Conservation (phyloP, 225 moss, liverwort and hornwort genomes). For the Takakia lepidozioides region DNA sequence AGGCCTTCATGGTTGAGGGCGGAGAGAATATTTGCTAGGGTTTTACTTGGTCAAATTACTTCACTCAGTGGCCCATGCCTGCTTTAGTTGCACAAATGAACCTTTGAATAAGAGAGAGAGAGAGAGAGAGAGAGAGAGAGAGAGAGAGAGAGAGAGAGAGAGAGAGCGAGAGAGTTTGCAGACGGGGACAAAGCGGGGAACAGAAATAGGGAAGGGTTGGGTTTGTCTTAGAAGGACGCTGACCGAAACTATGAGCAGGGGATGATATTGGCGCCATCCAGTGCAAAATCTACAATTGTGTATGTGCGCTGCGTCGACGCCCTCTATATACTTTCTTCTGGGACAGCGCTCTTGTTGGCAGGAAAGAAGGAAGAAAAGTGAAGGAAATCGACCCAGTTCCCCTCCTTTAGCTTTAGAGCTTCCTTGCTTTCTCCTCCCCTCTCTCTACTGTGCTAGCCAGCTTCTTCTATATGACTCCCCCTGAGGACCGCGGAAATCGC, state of each 20-base stretch:
- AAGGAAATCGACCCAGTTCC: conserved; percentile 5
- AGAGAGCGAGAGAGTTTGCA: too few species aligned
- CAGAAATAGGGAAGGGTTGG: too few species aligned
- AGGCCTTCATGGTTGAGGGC: too few species aligned
- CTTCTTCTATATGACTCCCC: too few species aligned
- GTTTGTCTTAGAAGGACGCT: conserved; percentile 9
- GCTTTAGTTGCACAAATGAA: not conserved
- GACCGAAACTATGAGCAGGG: conserved; percentile 39
- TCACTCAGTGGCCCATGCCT: conserved; percentile 5
- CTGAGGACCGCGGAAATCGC: too few species aligned
- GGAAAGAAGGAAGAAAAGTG: conserved; percentile 11
- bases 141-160: too few species aligned
- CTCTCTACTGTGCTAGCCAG: not conserved
- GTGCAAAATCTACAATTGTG: conserved; percentile 17
- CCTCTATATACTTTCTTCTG: conserved; percentile 20
- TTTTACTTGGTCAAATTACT: conserved; percentile 14
- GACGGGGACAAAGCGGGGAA: too few species aligned
- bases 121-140: conserved; percentile 1
- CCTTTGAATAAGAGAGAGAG: too few species aligned
- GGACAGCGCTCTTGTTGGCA: conserved; percentile 19
- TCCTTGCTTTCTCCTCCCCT: conserved; percentile 3
- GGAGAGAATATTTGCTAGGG: conserved; percentile 11
- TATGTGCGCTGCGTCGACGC: conserved; percentile 24
- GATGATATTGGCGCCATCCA: conserved; percentile 21
- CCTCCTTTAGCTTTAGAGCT: conserved; percentile 11